phyloP scores from a whole-genome alignment of 768 basidiomycete genomes.

The Boletus reticulatus region DNA sequence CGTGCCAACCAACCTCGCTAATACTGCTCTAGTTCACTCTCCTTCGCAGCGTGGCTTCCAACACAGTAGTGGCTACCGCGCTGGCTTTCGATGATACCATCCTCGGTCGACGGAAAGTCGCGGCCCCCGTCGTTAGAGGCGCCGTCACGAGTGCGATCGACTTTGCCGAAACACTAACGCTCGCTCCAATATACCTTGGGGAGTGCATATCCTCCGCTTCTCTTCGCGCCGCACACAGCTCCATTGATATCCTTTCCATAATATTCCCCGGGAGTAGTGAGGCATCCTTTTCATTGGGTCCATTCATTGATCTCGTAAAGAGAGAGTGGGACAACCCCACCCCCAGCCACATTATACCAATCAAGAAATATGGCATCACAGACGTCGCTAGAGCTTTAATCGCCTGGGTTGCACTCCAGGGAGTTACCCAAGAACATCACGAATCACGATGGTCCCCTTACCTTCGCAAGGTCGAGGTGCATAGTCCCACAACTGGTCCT shows the following conservation, averaged over 20 bases:
- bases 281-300: slow-evolving; percentile 75
- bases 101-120: slow-evolving; percentile 59
- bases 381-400: slow-evolving; percentile 69
- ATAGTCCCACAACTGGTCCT: slow-evolving; percentile 39
- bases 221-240: slow-evolving; percentile 69
- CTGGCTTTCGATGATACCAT: slow-evolving; percentile 62
- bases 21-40: slow-evolving; percentile 59
- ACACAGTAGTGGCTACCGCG: slow-evolving; percentile 57
- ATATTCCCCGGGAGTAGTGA: slow-evolving; percentile 77
- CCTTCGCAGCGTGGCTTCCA: slow-evolving; percentile 57
- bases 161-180: slow-evolving; percentile 66
- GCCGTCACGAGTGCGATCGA: slow-evolving; percentile 61
- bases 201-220: slow-evolving; percentile 78
- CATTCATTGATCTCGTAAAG: slow-evolving; percentile 78
- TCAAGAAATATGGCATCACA: slow-evolving; percentile 58
- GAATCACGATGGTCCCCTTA: slow-evolving; percentile 67
- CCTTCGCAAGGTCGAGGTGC: slow-evolving; percentile 65
- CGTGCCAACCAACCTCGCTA: slow-evolving; percentile 3
- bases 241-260: slow-evolving; percentile 68
- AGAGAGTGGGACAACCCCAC: slow-evolving; percentile 68
- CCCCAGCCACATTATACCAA: slow-evolving; percentile 51
- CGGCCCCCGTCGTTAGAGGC: slow-evolving; percentile 54
- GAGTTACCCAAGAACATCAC: slow-evolving; percentile 79
- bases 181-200: slow-evolving; percentile 71
- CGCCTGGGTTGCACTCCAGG: slow-evolving; percentile 79